phyloP scores from a whole-genome alignment of 331 rosid genomes.

The Pyracantha coccinea region DNA sequence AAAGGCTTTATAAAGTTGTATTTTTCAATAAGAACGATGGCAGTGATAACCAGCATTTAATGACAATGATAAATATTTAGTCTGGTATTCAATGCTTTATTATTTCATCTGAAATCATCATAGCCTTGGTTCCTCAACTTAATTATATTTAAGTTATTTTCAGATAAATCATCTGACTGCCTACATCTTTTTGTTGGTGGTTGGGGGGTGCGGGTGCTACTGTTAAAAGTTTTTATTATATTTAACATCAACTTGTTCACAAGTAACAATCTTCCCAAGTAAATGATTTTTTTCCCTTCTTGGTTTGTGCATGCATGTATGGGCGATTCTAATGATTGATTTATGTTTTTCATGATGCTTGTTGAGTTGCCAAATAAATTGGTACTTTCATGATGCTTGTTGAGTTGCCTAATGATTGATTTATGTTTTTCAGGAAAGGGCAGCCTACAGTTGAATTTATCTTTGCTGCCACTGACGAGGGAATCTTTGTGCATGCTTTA shows the following conservation, averaged over 20 bases:
- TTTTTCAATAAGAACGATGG: not conserved
- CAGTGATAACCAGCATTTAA: not conserved
- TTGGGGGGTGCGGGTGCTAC: not conserved
- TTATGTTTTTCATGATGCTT: too few species aligned
- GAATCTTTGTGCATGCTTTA: slow-evolving; percentile 73
- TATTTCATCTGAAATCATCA: not conserved
- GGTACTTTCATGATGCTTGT: slow-evolving; percentile 1
- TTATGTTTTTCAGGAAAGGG: slow-evolving; percentile 64
- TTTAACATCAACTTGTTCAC: not conserved
- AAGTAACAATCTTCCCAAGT: too few species aligned
- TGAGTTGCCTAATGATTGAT: slow-evolving; percentile 25
- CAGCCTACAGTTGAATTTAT: slow-evolving; percentile 79
- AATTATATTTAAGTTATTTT: not conserved
- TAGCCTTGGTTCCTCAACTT: not conserved
- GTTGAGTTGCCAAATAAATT: not conserved
- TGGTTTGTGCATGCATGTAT: not conserved
- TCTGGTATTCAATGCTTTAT: not conserved
- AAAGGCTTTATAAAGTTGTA: not conserved
- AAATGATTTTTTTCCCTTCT: not conserved
- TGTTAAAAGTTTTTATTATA: not conserved
- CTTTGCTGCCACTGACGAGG: slow-evolving; percentile 92
- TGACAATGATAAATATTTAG: not conserved
- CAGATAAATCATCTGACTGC: not conserved
- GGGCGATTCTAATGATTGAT: not conserved
- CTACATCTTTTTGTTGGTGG: not conserved